phyloP scores from a whole-genome alignment of 805 yeast species.

The Zygoascus flipseniorum region DNA sequence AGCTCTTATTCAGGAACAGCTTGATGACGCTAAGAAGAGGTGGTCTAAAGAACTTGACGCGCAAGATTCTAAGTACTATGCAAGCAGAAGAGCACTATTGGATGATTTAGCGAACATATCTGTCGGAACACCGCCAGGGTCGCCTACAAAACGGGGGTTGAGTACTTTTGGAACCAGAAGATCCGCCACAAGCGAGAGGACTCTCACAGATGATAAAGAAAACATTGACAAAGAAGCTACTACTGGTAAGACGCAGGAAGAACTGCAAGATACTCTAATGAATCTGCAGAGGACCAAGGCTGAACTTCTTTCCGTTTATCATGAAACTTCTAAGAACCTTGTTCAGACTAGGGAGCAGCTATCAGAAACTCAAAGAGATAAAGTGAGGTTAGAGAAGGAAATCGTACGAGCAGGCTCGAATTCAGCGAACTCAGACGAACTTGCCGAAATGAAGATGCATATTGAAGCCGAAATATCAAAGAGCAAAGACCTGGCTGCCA shows the following conservation, averaged over 20 bases:
- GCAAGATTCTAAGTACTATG: slow-evolving; percentile 17
- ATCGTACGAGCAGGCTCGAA: slow-evolving; percentile 1
- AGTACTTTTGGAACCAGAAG: slow-evolving; percentile 2
- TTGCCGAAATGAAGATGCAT: slow-evolving; percentile 42
- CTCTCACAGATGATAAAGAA: slow-evolving; percentile 11
- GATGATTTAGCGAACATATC: slow-evolving; percentile 16
- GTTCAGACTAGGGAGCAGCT: slow-evolving; percentile 17
- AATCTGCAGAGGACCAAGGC: slow-evolving; percentile 13
- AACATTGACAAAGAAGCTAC: slow-evolving; percentile 4
- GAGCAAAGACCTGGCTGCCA: slow-evolving; percentile 45
- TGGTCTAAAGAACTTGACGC: slow-evolving; percentile 20
- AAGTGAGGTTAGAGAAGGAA: slow-evolving; percentile 8
- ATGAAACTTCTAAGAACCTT: slow-evolving; percentile 21
- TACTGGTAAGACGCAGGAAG: slow-evolving; percentile 9
- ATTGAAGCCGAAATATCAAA: slow-evolving; percentile 49
- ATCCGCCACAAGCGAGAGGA: slow-evolving; percentile 3
- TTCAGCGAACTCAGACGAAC: slow-evolving; percentile 2
- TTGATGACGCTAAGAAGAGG: slow-evolving; percentile 19
- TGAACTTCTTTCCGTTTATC: slow-evolving; percentile 20
- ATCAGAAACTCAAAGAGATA: slow-evolving; percentile 15
- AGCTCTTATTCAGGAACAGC: slow-evolving; percentile 18
- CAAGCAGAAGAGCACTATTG: slow-evolving; percentile 15
- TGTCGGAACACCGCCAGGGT: slow-evolving; percentile 7
- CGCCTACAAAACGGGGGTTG: slow-evolving; percentile 14
- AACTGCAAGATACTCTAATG: slow-evolving; percentile 13